A percentile compares a stretch with the other conserved stretches of the same genome.
These are phyloP conservation scores for Pseudogymnoascus sp. DNA, from an alignment of 2,329 filamentous ascomycete genomes.

Conservation along the genomic window DNA sequence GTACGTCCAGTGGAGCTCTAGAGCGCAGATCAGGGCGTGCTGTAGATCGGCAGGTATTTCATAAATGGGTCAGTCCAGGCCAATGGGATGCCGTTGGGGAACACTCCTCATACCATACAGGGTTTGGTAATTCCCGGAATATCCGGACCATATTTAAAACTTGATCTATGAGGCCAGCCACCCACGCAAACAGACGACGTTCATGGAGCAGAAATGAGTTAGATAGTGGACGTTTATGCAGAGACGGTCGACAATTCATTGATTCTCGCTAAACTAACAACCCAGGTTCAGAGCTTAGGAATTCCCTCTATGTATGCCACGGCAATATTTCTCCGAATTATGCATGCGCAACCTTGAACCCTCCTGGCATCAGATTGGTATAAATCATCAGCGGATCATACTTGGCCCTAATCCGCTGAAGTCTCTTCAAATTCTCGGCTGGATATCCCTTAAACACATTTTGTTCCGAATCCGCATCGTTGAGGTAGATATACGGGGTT, in stretches of 20 bases:
- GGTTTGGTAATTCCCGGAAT: no score
- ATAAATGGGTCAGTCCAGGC: no score
- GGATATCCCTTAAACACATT: constrained; percentile 26
- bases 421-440: constrained; percentile 26
- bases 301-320: background rate
- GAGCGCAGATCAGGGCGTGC: no score
- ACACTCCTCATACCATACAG: no score
- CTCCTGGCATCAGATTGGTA: constrained; percentile 16
- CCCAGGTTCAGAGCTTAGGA: background rate
- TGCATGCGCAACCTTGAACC: constrained; percentile 14
- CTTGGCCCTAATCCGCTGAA: constrained; percentile 24
- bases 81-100: no score
- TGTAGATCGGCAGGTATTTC: no score
- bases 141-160: no score
- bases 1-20: no score
- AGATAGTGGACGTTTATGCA: no score
- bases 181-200: no score
- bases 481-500: constrained; percentile 16
- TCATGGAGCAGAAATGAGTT: no score
- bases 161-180: no score
- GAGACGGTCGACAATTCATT: background rate
- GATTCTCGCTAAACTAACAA: background rate
- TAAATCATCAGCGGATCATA: constrained; percentile 31
- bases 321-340: background rate
- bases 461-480: constrained; percentile 17